A percentile compares a stretch with the other conserved stretches of the same genome.
These are phyloP conservation scores for Bidens hawaiensis DNA, from an alignment of 140 eudicot species.

Conservation along the genomic window DNA sequence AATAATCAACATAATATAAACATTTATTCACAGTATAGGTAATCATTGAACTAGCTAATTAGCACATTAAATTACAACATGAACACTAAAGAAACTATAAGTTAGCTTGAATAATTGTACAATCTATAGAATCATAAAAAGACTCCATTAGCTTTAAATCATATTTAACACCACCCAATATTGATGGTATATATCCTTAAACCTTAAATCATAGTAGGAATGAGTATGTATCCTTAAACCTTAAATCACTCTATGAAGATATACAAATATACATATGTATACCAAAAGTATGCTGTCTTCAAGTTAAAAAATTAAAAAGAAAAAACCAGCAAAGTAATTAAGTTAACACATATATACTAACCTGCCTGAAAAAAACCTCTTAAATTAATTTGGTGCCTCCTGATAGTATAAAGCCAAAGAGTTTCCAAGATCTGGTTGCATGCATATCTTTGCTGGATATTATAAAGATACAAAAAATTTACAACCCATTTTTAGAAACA, in stretches of 20 bases:
- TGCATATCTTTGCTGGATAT: constrained; percentile 11
- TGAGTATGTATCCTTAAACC: constrained; percentile 12
- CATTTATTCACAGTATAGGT: constrained; percentile 2
- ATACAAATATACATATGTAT: not conserved
- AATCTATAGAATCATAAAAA: not conserved
- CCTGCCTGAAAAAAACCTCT: constrained; percentile 15
- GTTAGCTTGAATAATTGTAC: not conserved
- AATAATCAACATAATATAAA: not conserved
- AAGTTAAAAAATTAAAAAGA: constrained; percentile 2
- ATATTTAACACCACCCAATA: not conserved
- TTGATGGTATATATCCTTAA: constrained; percentile 2
- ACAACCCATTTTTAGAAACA: not conserved
- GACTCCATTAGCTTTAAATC: constrained; percentile 12
- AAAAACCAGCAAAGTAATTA: not conserved
- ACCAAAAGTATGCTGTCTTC: not conserved
- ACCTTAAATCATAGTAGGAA: constrained; percentile 8
- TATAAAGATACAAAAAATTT: not conserved
- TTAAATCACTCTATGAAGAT: not conserved
- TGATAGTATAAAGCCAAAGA: constrained; percentile 5
- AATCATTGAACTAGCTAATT: not conserved
- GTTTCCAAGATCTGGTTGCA: constrained; percentile 17
- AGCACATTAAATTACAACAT: constrained; percentile 3
- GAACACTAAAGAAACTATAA: constrained; percentile 11
- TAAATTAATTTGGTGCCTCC: constrained; percentile 14
- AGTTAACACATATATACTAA: constrained; percentile 4